phyloP scores from a whole-genome alignment of 2,329 filamentous ascomycete genomes.

The Tolypocladium cylindrosporum region DNA sequence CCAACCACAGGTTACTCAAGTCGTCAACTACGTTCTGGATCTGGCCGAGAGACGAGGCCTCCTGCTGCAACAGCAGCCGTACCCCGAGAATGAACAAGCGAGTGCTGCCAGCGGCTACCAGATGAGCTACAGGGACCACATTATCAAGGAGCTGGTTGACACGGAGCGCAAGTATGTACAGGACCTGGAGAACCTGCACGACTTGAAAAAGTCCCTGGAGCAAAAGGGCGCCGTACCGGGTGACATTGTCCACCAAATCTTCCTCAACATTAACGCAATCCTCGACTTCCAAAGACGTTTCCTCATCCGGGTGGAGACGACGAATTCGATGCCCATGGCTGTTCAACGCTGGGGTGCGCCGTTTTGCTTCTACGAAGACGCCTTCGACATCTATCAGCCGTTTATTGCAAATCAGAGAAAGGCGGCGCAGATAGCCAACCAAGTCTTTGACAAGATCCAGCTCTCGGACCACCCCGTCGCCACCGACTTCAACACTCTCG shows the following conservation, averaged over 20 bases:
- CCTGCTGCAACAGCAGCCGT: constrained; percentile 51
- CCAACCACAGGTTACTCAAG: constrained; percentile 57
- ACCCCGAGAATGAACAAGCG: constrained; percentile 42
- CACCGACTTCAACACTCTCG: constrained; percentile 75
- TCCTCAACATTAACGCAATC: constrained; percentile 89
- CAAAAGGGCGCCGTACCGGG: constrained; percentile 81
- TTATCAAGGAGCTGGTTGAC: constrained; percentile 83
- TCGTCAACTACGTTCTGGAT: constrained; percentile 88
- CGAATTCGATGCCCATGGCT: constrained; percentile 68
- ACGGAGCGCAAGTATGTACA: constrained; percentile 98
- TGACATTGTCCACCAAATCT: constrained; percentile 87
- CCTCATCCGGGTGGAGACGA: constrained; percentile 90
- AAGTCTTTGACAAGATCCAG: constrained; percentile 79
- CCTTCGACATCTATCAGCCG: constrained; percentile 87
- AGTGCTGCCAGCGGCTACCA: constrained; percentile 46
- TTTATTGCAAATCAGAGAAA: constrained; percentile 96
- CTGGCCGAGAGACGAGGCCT: constrained; percentile 70
- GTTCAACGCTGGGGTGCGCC: constrained; percentile 92
- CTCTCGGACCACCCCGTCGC: constrained; percentile 70
- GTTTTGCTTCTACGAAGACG: constrained; percentile 75
- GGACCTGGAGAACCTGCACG: constrained; percentile 87
- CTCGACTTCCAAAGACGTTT: constrained; percentile 94
- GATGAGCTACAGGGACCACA: constrained; percentile 71
- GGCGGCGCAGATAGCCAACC: constrained; percentile 73
- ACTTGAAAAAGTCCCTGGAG: constrained; percentile 82